Percentiles rank a stretch among this genome's conserved stretches.
phyloP scores from a whole-genome alignment of 495 filamentous ascomycete species.

The Penicillium bialowiezense region DNA sequence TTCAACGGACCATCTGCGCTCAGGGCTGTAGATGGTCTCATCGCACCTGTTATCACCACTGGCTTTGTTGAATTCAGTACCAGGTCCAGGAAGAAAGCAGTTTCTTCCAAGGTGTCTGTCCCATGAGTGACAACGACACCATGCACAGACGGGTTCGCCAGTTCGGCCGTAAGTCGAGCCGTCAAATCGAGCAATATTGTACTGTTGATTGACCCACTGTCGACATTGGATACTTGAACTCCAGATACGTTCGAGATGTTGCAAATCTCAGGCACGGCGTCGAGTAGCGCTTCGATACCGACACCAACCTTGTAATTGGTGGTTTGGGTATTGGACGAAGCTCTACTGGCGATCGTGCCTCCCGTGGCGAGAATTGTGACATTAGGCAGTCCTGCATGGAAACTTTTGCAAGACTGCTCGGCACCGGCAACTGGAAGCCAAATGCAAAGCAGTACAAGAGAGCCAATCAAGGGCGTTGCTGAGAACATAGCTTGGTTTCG shows the following conservation, averaged over 20 bases:
- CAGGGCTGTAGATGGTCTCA: neutral
- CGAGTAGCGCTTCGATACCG: neutral
- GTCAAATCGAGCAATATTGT: neutral
- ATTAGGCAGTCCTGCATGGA: neutral
- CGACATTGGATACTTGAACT: constrained; percentile 1
- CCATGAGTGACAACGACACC: constrained; percentile 1
- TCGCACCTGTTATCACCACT: neutral
- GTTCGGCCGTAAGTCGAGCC: neutral
- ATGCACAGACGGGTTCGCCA: neutral
- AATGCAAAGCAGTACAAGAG: too few relatives aligned
- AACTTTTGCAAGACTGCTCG: too few relatives aligned
- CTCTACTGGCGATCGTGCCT: constrained; percentile 1
- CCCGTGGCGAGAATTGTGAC: neutral
- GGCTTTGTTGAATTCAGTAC: neutral
- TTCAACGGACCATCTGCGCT: constrained; percentile 1
- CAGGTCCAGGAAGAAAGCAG: constrained; percentile 1
- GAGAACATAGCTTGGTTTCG: too few relatives aligned
- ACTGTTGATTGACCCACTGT: constrained; percentile 1
- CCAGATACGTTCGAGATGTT: constrained; percentile 1
- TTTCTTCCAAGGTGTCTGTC: constrained; percentile 1
- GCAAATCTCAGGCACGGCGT: constrained; percentile 2
- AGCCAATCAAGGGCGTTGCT: too few relatives aligned
- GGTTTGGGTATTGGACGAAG: neutral
- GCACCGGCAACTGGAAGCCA: too few relatives aligned
- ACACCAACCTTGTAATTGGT: constrained; percentile 1